Evolutionary conservation across 805 yeast genomes (phyloP).

Genomic region (Kazachstania psychrophila): DNA sequence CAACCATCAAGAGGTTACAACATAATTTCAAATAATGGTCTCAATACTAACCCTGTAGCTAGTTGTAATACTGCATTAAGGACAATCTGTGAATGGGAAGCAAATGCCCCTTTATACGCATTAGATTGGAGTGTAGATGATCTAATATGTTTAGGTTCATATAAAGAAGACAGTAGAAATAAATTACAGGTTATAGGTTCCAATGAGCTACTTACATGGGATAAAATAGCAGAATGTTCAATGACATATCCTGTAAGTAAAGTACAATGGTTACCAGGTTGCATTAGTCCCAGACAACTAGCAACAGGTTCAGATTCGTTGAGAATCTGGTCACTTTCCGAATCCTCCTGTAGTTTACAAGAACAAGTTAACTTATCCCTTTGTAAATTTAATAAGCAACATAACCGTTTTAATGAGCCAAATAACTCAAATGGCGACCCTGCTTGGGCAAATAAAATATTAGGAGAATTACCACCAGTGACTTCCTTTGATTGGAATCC

Average conservation of each 20-base stretch:
- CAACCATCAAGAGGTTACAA: constrained; percentile 1
- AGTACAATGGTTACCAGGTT: constrained; percentile 29
- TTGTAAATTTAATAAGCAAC: constrained; percentile 36
- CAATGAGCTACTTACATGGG: constrained; percentile 67
- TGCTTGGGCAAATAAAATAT: constrained; percentile 1
- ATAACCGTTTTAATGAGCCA: constrained; percentile 29
- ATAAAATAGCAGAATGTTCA: constrained; percentile 29
- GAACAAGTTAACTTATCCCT: constrained; percentile 36
- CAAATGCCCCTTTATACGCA: constrained; percentile 25
- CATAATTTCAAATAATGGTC: neutral
- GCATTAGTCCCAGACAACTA: constrained; percentile 21
- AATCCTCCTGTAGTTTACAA: constrained; percentile 22
- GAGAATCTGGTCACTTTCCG: constrained; percentile 26
- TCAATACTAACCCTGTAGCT: neutral
- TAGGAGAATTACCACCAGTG: constrained; percentile 61
- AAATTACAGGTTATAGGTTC: constrained; percentile 47
- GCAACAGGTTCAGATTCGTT: constrained; percentile 32
- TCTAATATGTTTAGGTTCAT: constrained; percentile 37
- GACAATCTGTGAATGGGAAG: constrained; percentile 26
- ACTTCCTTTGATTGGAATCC: constrained; percentile 92
- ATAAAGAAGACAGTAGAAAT: constrained; percentile 68
- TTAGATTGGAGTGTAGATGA: constrained; percentile 29
- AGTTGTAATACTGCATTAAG: constrained; percentile 7
- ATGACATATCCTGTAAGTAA: constrained; percentile 28
- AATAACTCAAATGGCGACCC: neutral